These are phyloP conservation scores for Xylariales sp. DNA, from an alignment of 2,329 filamentous ascomycete genomes.

Conservation along the genomic window DNA sequence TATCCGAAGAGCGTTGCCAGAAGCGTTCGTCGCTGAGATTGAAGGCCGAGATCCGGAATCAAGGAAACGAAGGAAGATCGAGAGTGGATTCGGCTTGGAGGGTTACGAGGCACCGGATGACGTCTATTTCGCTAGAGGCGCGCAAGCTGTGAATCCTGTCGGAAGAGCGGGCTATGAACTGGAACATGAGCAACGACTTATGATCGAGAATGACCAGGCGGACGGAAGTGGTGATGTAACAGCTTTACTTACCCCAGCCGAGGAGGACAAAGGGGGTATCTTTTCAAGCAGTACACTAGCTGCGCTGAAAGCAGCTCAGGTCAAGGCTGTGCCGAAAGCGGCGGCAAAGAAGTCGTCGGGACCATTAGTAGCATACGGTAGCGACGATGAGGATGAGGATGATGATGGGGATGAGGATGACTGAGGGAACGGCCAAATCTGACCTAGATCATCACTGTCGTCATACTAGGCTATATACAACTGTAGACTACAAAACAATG, in stretches of 20 bases:
- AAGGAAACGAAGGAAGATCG: slow-evolving; percentile 81
- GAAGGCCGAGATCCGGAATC: slow-evolving; percentile 87
- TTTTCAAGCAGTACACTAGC: slow-evolving; percentile 79
- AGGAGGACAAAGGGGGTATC: slow-evolving; percentile 55
- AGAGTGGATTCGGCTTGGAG: slow-evolving; percentile 81
- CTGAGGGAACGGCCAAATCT: too few relatives aligned
- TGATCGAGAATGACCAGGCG: slow-evolving; percentile 54
- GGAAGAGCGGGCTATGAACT: slow-evolving; percentile 57
- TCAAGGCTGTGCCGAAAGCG: slow-evolving; percentile 49
- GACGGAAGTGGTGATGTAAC: slow-evolving; percentile 35
- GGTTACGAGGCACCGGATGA: slow-evolving; percentile 94
- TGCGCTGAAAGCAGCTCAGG: slow-evolving; percentile 60
- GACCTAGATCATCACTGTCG: too few relatives aligned
- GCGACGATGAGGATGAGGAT: slow-evolving; percentile 70
- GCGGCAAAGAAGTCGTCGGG: slow-evolving; percentile 53
- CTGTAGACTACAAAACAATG: too few relatives aligned
- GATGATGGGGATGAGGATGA: not conserved
- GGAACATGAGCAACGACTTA: slow-evolving; percentile 55
- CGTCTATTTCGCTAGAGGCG: slow-evolving; percentile 82
- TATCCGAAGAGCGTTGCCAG: slow-evolving; percentile 79
- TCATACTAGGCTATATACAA: too few relatives aligned
- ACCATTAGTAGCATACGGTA: slow-evolving; percentile 83
- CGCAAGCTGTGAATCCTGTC: slow-evolving; percentile 58
- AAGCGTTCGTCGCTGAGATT: slow-evolving; percentile 87
- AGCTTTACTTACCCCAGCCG: slow-evolving; percentile 33